phyloP scores from a whole-genome alignment of 2,329 filamentous ascomycete genomes.

The Sphaerulina populicola region DNA sequence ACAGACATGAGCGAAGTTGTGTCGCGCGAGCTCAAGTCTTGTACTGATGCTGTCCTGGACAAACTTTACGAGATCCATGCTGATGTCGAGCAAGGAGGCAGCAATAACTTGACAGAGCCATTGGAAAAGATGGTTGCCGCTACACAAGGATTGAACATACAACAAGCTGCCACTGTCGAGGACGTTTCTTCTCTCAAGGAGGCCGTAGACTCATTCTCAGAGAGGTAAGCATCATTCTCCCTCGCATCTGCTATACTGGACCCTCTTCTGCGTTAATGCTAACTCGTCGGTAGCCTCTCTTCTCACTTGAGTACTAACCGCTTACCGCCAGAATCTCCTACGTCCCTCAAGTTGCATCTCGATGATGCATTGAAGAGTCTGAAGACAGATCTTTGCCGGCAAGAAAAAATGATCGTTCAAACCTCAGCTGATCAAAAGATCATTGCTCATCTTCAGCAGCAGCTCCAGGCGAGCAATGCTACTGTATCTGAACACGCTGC shows the following conservation, averaged over 20 bases:
- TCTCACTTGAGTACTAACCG: not conserved
- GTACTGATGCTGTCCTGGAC: slow-evolving; percentile 17
- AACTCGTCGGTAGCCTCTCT: not conserved
- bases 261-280: not conserved
- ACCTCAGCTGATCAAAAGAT: slow-evolving; percentile 14
- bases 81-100: slow-evolving; percentile 7
- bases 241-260: not conserved
- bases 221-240: slow-evolving; percentile 11
- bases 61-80: slow-evolving; percentile 23
- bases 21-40: slow-evolving; percentile 12
- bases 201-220: slow-evolving; percentile 15
- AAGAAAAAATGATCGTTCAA: slow-evolving; percentile 17
- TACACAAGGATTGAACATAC: slow-evolving; percentile 16
- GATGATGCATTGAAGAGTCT: slow-evolving; percentile 18
- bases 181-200: slow-evolving; percentile 19
- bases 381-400: slow-evolving; percentile 15
- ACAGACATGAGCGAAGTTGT: slow-evolving; percentile 8
- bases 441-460: slow-evolving; percentile 15
- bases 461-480: slow-evolving; percentile 11
- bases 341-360: slow-evolving; percentile 10
- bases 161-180: slow-evolving; percentile 14
- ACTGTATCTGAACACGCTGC: slow-evolving; percentile 2
- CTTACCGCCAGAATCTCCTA: not conserved
- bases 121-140: slow-evolving; percentile 17
- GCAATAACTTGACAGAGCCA: slow-evolving; percentile 8